A percentile compares a stretch with the other conserved stretches of the same genome.
Evolutionary conservation across 2,329 filamentous ascomycete species (phyloP).

Genomic region (Apiospora rasikravindrae): DNA sequence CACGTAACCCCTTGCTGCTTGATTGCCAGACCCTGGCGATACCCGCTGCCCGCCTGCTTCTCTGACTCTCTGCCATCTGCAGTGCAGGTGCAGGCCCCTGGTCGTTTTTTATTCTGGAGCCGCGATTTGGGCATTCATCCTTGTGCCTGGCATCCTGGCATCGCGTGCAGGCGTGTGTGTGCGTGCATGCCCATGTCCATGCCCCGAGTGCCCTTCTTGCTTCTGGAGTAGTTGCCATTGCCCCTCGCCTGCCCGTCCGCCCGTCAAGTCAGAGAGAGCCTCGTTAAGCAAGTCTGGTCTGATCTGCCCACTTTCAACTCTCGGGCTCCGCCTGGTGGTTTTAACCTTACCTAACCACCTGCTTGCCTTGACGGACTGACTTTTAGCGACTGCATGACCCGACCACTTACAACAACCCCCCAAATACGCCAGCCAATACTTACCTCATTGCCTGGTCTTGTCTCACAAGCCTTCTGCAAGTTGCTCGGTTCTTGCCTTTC

Average conservation of each 20-base stretch:
- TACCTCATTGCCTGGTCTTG: conserved; percentile 3
- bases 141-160: background rate
- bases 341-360: conserved; percentile 9
- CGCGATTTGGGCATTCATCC: background rate
- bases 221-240: background rate
- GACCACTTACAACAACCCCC: conserved; percentile 9
- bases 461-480: conserved; percentile 4
- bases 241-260: background rate
- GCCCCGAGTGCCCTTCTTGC: background rate
- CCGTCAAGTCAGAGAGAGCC: background rate
- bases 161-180: background rate
- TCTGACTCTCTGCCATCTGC: background rate
- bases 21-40: background rate
- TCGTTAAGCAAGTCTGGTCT: conserved; percentile 9
- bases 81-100: background rate
- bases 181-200: background rate
- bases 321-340: background rate
- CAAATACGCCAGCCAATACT: background rate
- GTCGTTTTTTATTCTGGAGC: background rate
- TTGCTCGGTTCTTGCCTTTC: background rate
- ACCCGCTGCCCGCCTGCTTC: background rate
- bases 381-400: conserved; percentile 13
- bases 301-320: background rate
- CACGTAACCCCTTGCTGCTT: background rate
- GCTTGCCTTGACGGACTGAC: conserved; percentile 1